Conservation (phyloP, 2,329 filamentous ascomycete genomes). For the Paecilomyces sp. region DNA sequence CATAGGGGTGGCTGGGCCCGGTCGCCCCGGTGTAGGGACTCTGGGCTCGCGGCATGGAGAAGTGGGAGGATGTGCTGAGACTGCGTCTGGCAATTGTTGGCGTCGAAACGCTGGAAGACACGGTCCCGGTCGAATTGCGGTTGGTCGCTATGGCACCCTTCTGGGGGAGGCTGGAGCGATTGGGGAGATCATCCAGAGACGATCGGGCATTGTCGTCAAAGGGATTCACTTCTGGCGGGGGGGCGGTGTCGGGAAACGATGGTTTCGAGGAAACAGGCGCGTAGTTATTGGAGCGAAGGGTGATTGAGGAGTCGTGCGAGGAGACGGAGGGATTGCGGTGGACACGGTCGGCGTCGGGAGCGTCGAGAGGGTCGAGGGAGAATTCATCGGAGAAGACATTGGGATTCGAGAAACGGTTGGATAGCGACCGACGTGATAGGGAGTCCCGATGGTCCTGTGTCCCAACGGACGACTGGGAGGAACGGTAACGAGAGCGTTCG, state of each 20-base stretch:
- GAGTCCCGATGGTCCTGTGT: slow-evolving; percentile 18
- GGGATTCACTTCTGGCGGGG: slow-evolving; percentile 18
- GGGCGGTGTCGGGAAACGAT: slow-evolving; percentile 14
- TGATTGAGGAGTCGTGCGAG: slow-evolving; percentile 26
- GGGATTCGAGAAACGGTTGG: slow-evolving; percentile 28
- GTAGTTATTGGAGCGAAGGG: slow-evolving; percentile 18
- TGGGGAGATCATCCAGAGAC: slow-evolving; percentile 22
- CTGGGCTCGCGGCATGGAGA: slow-evolving; percentile 43
- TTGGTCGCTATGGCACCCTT: slow-evolving; percentile 22
- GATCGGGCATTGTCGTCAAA: slow-evolving; percentile 29
- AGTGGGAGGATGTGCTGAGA: slow-evolving; percentile 37
- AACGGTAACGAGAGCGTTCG: slow-evolving; percentile 26
- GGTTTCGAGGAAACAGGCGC: background rate
- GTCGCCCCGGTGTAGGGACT: slow-evolving; percentile 63
- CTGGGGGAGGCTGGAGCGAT: slow-evolving; percentile 28
- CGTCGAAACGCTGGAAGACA: slow-evolving; percentile 18
- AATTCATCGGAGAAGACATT: slow-evolving; percentile 45
- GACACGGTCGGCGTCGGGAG: slow-evolving; percentile 23
- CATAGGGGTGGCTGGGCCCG: slow-evolving; percentile 76
- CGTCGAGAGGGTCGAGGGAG: slow-evolving; percentile 36
- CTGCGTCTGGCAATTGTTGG: slow-evolving; percentile 31
- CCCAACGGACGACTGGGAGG: slow-evolving; percentile 19
- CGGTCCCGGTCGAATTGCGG: slow-evolving; percentile 22
- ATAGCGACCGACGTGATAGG: slow-evolving; percentile 20
- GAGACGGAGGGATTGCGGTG: slow-evolving; percentile 21